Conservation (phyloP, 192 early-diverging fungal genomes). For the Helicostylum pulchrum region DNA sequence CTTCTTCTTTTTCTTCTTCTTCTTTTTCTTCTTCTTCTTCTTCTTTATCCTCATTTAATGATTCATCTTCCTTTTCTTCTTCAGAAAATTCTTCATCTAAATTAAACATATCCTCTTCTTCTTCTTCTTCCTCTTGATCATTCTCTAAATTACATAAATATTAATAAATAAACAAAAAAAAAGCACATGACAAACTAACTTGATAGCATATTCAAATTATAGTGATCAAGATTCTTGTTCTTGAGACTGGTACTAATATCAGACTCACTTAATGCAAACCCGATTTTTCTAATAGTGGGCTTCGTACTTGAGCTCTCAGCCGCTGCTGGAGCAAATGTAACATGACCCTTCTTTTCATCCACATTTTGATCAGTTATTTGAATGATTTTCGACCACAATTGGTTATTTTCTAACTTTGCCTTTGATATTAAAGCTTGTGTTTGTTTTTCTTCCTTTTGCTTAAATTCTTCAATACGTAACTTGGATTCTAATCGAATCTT, state of each 20-base stretch:
- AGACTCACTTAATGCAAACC: slow-evolving; percentile 2
- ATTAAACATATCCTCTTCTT: slow-evolving; percentile 21
- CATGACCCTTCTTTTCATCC: background rate
- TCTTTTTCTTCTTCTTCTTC: slow-evolving; percentile 6
- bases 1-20: background rate
- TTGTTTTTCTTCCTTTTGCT: slow-evolving; percentile 1
- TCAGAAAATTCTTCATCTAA: slow-evolving; percentile 19
- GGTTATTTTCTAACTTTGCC: slow-evolving; percentile 11
- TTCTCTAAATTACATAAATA: background rate
- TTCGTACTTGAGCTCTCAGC: too few relatives aligned
- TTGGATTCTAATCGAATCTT: slow-evolving; percentile 17
- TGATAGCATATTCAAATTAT: background rate
- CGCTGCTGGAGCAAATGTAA: too few relatives aligned
- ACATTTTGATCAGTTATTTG: background rate
- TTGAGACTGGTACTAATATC: background rate
- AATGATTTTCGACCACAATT: slow-evolving; percentile 9
- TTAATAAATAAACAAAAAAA: background rate
- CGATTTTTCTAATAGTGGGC: background rate
- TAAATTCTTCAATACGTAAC: slow-evolving; percentile 16
- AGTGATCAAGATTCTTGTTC: background rate
- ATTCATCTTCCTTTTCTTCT: background rate
- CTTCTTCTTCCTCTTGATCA: background rate
- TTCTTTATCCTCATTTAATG: background rate
- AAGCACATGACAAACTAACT: too few relatives aligned
- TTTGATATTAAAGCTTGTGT: background rate